Evolutionary conservation across 129 eudicot species (phyloP), one percentile per base, ranked within the genome.

Genomic region (Chrysanthemum seticuspe): DNA sequence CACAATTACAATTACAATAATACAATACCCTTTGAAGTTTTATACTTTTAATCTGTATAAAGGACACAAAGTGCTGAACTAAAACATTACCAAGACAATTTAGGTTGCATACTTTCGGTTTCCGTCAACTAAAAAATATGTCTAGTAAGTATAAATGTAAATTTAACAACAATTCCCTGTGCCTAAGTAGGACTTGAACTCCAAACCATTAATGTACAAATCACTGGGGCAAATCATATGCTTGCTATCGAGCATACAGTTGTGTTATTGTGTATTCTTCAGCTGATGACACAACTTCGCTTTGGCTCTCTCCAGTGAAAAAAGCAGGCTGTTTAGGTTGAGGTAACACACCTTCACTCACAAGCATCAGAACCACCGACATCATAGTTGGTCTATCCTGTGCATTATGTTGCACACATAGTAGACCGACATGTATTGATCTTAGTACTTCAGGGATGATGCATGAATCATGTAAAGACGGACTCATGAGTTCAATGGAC

Each of bases 361-460:
- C 75, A 48, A 82, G 40, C 85, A 77, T 77, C 14, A 73, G 36
- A 67, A 77, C 50, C 64, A 61, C 82, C 1, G 79, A 65, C 14
- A 54, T 11, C 82, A 72, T 82, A 27, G 51, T 72, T 9, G 79
- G 85, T n/a, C 85, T 72, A 27, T 81, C 80, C 47, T 70, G 51
- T 16, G 78, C 57, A 23, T 23, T 25, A 2, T 25, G 2, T 25
- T 25, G 2, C 2, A 23, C n/a, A n/a, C n/a, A n/a, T n/a, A n/a
- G n/a, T n/a, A n/a, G 54, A 1, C 71, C 85, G 11, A 76, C 68
- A 6, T 80, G 81, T 44, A 80, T 80, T 44, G 65, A 23, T 62
- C 85, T 49, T 2, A 58, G 4, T n/a, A 68, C 73, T 58, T 62
- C 73, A 27, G 10, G 54, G 5, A 66, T 15, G 54, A 72, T 59